phyloP scores from a whole-genome alignment of 345 rosid species.

The Citrus sp. region DNA sequence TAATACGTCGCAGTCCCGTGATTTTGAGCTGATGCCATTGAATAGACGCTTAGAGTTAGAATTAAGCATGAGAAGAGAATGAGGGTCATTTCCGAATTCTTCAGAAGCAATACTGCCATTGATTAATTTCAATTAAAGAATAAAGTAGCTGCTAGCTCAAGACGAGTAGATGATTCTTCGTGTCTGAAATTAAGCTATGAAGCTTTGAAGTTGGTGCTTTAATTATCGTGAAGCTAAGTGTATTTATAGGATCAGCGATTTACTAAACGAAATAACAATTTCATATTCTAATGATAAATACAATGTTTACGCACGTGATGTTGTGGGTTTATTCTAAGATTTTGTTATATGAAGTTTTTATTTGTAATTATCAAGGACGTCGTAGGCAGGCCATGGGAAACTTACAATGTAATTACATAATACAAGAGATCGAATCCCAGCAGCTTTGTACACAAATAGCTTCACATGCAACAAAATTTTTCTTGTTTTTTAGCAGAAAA shows the following conservation, averaged over 20 bases:
- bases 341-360: background rate
- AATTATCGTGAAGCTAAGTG: too few species aligned
- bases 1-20: background rate
- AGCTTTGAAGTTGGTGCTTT: background rate
- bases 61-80: background rate
- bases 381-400: background rate
- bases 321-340: background rate
- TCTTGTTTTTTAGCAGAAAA: background rate
- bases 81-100: background rate
- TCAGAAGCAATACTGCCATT: background rate
- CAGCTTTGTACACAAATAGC: background rate
- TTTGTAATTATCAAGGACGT: background rate
- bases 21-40: background rate
- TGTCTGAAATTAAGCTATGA: too few species aligned
- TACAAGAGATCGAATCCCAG: background rate
- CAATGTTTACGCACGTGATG: background rate
- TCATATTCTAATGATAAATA: background rate
- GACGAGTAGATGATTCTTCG: background rate
- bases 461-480: background rate
- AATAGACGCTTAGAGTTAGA: background rate
- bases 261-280: background rate
- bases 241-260: background rate
- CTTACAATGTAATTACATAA: background rate
- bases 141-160: background rate
- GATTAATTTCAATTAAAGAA: background rate